Percentiles rank a stretch among this genome's conserved stretches.
These are phyloP conservation scores for Heterobasidion parviporum DNA, from an alignment of 1,284 basidiomycete genomes.

Conservation along the genomic window DNA sequence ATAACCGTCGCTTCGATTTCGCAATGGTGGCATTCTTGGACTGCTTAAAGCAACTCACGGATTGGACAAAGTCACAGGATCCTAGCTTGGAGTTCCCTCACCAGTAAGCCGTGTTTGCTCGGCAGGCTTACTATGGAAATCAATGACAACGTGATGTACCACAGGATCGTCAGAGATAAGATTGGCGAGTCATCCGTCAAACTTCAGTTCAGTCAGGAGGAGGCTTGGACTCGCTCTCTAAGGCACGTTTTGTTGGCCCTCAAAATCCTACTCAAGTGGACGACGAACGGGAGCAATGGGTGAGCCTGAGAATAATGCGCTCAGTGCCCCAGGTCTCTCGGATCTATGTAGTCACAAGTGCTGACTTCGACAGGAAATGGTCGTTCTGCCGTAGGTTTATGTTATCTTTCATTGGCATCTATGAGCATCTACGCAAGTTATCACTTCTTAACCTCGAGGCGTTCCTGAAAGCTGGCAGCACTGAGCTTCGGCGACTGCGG, in stretches of 20 bases:
- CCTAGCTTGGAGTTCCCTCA: slow-evolving; percentile 75
- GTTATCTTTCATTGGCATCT: too few relatives aligned
- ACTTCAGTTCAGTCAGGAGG: slow-evolving; percentile 90
- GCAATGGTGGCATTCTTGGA: slow-evolving; percentile 96
- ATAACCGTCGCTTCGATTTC: slow-evolving; percentile 92
- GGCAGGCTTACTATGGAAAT: neutral
- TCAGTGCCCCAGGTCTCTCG: too few relatives aligned
- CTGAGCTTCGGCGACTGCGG: too few relatives aligned
- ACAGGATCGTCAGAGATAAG: slow-evolving; percentile 86
- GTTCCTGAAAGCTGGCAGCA: too few relatives aligned
- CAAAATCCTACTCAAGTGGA: slow-evolving; percentile 81
- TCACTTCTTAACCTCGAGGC: too few relatives aligned
- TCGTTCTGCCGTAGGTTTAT: too few relatives aligned
- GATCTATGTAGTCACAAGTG: too few relatives aligned
- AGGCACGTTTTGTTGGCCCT: slow-evolving; percentile 85
- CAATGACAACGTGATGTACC: neutral
- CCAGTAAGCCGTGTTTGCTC: slow-evolving; percentile 43
- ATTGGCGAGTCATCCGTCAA: slow-evolving; percentile 95
- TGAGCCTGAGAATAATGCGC: slow-evolving; percentile 14
- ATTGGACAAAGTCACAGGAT: slow-evolving; percentile 73
- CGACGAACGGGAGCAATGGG: slow-evolving; percentile 65
- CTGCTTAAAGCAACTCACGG: slow-evolving; percentile 86
- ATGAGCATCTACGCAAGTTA: too few relatives aligned
- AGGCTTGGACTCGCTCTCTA: slow-evolving; percentile 91
- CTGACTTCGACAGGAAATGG: too few relatives aligned